These are phyloP conservation scores for Globisporangium radiosum DNA, from an alignment of 352 stramenopile genomes.

Conservation along the genomic window DNA sequence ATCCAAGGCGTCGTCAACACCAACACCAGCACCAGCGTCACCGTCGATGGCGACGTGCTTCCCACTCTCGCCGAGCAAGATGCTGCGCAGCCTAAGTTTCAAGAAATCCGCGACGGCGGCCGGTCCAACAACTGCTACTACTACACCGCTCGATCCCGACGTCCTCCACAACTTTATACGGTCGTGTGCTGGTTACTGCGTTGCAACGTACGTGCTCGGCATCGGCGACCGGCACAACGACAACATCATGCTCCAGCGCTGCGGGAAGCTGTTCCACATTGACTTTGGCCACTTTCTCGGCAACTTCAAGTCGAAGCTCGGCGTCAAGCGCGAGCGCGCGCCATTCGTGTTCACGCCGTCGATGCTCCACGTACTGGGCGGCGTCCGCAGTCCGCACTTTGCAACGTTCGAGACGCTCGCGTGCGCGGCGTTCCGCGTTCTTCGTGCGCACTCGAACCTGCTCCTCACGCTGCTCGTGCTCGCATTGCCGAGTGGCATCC, in stretches of 20 bases:
- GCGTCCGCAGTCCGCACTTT: conserved; percentile 68
- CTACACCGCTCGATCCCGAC: conserved; percentile 27
- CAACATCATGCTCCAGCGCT: conserved; percentile 93
- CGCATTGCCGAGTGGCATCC: conserved; percentile 72
- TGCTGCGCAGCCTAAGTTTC: conserved; percentile 24
- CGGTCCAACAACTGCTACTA: neutral
- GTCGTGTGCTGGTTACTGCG: conserved; percentile 89
- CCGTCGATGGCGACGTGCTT: conserved; percentile 45
- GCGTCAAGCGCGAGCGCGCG: conserved; percentile 86
- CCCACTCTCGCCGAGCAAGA: conserved; percentile 37
- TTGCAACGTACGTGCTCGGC: conserved; percentile 91
- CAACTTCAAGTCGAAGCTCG: conserved; percentile 93
- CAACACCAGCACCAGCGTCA: conserved; percentile 7
- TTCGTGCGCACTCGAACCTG: conserved; percentile 70
- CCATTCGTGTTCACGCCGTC: conserved; percentile 91
- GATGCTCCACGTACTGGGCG: conserved; percentile 85
- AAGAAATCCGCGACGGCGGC: neutral
- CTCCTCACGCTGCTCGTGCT: conserved; percentile 81
- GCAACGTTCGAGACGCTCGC: conserved; percentile 63
- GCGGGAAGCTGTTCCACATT: conserved; percentile 95
- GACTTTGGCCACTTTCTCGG: conserved; percentile 95
- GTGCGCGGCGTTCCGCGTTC: conserved; percentile 61
- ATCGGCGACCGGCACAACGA: conserved; percentile 94
- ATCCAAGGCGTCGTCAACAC: conserved; percentile 9
- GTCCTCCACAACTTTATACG: conserved; percentile 85